These are phyloP conservation scores for Ophiostoma sp. DNA, from an alignment of 2,329 filamentous ascomycete genomes.

Conservation along the genomic window DNA sequence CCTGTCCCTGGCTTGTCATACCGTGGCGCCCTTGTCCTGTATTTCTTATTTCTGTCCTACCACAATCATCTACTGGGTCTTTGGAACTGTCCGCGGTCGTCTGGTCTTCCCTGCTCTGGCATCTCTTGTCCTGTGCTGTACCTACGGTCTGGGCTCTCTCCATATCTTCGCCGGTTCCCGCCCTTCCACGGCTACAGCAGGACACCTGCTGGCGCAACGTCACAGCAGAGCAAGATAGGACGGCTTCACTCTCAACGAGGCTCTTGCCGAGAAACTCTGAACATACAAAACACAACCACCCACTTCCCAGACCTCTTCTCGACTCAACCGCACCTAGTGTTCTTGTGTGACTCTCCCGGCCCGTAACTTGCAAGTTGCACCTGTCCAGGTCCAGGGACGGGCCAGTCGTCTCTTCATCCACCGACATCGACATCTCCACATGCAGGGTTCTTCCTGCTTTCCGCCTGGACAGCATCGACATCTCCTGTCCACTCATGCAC, in stretches of 20 bases:
- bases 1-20: slow-evolving; percentile 7
- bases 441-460: slow-evolving; percentile 16
- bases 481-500: slow-evolving; percentile 9
- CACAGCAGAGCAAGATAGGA: no score
- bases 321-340: not conserved
- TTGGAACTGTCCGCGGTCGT: slow-evolving; percentile 2
- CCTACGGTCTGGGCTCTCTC: not conserved
- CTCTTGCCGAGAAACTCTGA: not conserved
- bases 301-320: not conserved
- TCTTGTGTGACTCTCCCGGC: slow-evolving; percentile 1
- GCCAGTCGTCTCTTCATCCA: slow-evolving; percentile 5
- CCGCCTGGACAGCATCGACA: slow-evolving; percentile 15
- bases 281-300: not conserved
- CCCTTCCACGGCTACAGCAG: not conserved
- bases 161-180: not conserved
- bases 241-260: not conserved
- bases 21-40: slow-evolving; percentile 11
- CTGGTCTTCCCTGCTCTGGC: not conserved
- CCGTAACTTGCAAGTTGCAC: slow-evolving; percentile 13
- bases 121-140: not conserved
- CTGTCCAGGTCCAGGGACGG: slow-evolving; percentile 7
- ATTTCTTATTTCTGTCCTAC: slow-evolving; percentile 5
- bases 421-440: slow-evolving; percentile 7
- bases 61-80: not conserved
- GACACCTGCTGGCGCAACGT: no score